Evolutionary conservation across 768 basidiomycete species (phyloP).

Genomic region (Auricularia heimuer): DNA sequence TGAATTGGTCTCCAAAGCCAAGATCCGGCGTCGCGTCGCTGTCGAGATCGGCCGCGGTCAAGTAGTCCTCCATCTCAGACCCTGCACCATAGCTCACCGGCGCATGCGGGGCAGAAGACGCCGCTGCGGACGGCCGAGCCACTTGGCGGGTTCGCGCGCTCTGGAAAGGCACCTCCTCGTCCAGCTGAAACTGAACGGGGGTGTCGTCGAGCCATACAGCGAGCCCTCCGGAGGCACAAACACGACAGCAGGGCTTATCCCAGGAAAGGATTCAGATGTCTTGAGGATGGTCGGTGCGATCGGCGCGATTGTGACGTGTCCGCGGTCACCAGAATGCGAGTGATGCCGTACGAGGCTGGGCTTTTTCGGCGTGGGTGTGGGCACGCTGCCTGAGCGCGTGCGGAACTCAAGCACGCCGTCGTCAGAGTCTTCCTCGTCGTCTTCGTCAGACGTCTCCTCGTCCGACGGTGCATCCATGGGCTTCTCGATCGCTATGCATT

Average conservation of each 20-base stretch:
- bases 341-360: conserved; percentile 1
- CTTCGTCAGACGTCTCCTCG: conserved; percentile 58
- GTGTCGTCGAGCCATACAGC: neutral
- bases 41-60: neutral
- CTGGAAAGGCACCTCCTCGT: neutral
- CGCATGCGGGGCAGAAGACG: neutral
- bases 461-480: conserved; percentile 67
- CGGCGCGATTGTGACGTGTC: conserved; percentile 46
- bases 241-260: neutral
- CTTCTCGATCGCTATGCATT: conserved; percentile 85
- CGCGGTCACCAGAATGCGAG: conserved; percentile 17
- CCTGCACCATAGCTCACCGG: neutral
- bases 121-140: neutral
- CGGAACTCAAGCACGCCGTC: conserved; percentile 63
- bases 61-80: neutral
- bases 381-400: conserved; percentile 24
- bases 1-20: conserved; percentile 1
- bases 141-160: neutral
- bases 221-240: neutral
- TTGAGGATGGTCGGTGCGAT: conserved; percentile 83
- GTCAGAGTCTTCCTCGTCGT: conserved; percentile 33
- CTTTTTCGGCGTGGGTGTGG: neutral
- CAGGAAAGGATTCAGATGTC: conserved; percentile 31
- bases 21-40: neutral
- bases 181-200: neutral